These are phyloP conservation scores for Tricholoma saponaceum DNA, from an alignment of 768 basidiomycete genomes.

Conservation along the genomic window DNA sequence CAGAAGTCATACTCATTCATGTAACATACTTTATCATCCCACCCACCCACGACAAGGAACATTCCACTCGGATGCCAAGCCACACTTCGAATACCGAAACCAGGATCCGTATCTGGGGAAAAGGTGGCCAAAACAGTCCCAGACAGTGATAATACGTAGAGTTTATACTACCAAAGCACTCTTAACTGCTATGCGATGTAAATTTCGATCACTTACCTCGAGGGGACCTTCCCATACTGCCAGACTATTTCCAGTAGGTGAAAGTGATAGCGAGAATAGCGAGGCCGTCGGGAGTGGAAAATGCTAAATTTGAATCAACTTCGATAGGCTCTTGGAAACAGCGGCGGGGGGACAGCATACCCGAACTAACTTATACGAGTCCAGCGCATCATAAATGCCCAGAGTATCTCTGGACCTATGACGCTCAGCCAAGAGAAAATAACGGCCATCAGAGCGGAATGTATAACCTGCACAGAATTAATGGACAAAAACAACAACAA, in stretches of 20 bases:
- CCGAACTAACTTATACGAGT: constrained; percentile 68
- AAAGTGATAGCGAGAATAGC: constrained; percentile 66
- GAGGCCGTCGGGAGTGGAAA: constrained; percentile 76
- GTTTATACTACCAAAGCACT: constrained; percentile 56
- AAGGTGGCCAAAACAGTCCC: constrained; percentile 66
- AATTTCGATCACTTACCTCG: constrained; percentile 49
- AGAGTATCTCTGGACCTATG: constrained; percentile 88
- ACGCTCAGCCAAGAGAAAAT: constrained; percentile 82
- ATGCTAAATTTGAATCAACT: constrained; percentile 47
- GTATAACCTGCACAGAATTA: constrained; percentile 55
- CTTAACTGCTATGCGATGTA: constrained; percentile 1
- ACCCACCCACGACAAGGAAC: constrained; percentile 80
- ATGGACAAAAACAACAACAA: neutral
- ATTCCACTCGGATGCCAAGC: constrained; percentile 86
- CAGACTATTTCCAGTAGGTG: constrained; percentile 71
- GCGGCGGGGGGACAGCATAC: constrained; percentile 35
- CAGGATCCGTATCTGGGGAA: constrained; percentile 71
- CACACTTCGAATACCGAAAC: constrained; percentile 74
- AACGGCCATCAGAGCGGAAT: constrained; percentile 76
- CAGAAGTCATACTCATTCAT: neutral
- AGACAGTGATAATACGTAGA: constrained; percentile 63
- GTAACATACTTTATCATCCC: constrained; percentile 75
- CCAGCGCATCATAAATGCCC: constrained; percentile 75
- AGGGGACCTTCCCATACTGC: constrained; percentile 83
- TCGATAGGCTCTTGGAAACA: neutral